A percentile compares a stretch with the other conserved stretches of the same genome.
Conservation (phyloP, 768 basidiomycete species). For the Russula sp. region DNA sequence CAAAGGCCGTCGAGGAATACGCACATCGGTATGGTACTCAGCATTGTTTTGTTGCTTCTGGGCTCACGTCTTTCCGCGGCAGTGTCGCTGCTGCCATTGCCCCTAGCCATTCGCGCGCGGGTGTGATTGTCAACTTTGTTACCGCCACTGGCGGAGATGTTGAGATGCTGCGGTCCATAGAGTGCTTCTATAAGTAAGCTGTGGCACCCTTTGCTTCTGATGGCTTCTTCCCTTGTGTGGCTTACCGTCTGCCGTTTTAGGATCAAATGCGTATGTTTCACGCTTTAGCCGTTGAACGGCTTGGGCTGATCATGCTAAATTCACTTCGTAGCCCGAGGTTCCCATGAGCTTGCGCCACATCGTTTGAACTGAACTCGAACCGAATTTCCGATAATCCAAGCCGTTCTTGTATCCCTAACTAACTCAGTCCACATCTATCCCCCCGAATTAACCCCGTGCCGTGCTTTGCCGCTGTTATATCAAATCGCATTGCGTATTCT, state of each 20-base stretch:
- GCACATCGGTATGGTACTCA: constrained; percentile 65
- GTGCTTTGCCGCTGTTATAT: constrained; percentile 40
- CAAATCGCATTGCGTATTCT: constrained; percentile 40
- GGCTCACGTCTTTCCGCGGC: constrained; percentile 8
- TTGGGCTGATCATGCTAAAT: constrained; percentile 20
- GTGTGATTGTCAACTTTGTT: constrained; percentile 93
- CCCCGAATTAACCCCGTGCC: constrained; percentile 11
- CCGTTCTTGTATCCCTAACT: constrained; percentile 83
- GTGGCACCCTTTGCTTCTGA: not conserved
- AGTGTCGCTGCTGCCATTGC: constrained; percentile 86
- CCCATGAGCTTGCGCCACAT: constrained; percentile 86
- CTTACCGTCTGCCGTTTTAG: constrained; percentile 19
- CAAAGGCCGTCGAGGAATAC: constrained; percentile 95
- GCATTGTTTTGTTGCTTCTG: constrained; percentile 4
- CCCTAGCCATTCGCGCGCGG: constrained; percentile 77
- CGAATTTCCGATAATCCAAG: constrained; percentile 31
- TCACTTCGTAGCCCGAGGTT: constrained; percentile 66
- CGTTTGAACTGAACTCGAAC: constrained; percentile 58
- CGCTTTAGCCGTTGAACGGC: not conserved
- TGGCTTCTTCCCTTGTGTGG: not conserved
- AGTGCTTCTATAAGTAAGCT: constrained; percentile 92
- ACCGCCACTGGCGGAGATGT: constrained; percentile 97
- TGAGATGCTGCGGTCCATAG: constrained; percentile 96
- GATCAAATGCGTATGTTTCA: constrained; percentile 70
- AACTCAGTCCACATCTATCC: constrained; percentile 40